phyloP scores from a whole-genome alignment of 257 asterid genomes.

The Mitragyna speciosa region DNA sequence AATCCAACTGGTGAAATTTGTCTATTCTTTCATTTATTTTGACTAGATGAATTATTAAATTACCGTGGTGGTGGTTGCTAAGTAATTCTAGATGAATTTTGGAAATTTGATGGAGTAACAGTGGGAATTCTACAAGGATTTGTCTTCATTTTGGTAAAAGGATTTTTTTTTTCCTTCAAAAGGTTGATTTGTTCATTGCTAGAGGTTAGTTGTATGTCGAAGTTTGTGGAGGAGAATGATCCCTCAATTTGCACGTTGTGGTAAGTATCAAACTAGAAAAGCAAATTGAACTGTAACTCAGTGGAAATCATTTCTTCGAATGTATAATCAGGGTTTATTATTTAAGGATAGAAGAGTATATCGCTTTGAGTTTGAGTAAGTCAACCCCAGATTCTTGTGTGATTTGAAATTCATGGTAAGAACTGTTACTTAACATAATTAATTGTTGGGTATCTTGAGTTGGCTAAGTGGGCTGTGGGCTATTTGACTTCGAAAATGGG shows the following conservation, averaged over 20 bases:
- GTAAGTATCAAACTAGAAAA: neutral
- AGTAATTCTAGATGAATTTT: neutral
- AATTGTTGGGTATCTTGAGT: neutral
- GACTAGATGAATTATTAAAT: neutral
- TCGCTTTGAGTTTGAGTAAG: neutral
- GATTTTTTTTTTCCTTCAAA: neutral
- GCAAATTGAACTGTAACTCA: too few relatives aligned
- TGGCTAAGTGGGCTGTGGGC: neutral
- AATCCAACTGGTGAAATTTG: neutral
- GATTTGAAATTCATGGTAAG: neutral
- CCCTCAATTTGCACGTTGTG: neutral
- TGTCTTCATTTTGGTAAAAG: neutral
- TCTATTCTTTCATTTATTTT: neutral
- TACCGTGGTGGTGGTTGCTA: neutral
- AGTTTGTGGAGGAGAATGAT: neutral
- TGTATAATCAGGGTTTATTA: neutral
- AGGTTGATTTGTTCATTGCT: slow-evolving; percentile 2
- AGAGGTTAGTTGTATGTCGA: neutral
- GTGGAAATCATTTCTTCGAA: neutral
- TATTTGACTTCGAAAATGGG: neutral
- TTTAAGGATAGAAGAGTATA: neutral
- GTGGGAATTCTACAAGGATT: neutral
- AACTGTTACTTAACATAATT: neutral
- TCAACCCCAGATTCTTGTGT: neutral
- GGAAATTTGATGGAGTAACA: neutral